These are phyloP conservation scores for Fragosphaeria purpurea DNA, from an alignment of 2,329 filamentous ascomycete genomes.

Conservation along the genomic window DNA sequence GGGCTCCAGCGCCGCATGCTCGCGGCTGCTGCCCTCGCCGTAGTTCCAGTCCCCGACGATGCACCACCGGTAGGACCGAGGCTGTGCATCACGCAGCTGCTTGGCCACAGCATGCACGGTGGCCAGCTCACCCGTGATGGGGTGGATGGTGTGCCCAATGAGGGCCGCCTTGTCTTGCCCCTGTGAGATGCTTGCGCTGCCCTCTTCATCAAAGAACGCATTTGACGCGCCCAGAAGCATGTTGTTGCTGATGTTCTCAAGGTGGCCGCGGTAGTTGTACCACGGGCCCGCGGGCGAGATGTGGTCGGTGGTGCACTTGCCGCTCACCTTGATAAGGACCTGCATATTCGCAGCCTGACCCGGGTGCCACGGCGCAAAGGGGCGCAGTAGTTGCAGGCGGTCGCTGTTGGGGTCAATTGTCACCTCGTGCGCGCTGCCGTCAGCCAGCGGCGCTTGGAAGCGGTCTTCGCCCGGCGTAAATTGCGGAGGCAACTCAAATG, in stretches of 20 bases:
- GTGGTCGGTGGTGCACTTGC: constrained; percentile 94
- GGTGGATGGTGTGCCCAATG: constrained; percentile 48
- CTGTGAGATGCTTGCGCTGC: too few relatives aligned
- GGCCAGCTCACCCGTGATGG: too few relatives aligned
- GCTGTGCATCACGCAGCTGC: too few relatives aligned
- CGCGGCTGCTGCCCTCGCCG: constrained; percentile 91
- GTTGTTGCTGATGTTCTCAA: constrained; percentile 99
- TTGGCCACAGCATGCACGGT: too few relatives aligned
- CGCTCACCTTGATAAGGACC: constrained; percentile 90
- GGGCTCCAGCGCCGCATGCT: constrained; percentile 96
- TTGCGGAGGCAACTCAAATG: too few relatives aligned
- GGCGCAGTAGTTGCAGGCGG: constrained; percentile 82
- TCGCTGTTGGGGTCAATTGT: constrained; percentile 76
- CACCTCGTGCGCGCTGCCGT: constrained; percentile 63
- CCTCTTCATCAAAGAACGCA: too few relatives aligned
- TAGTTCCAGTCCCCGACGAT: constrained; percentile 89
- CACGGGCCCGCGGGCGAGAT: constrained; percentile 94
- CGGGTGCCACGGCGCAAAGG: constrained; percentile 82
- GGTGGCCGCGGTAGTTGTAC: constrained; percentile 96
- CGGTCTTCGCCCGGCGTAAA: constrained; percentile 65
- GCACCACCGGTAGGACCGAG: too few relatives aligned
- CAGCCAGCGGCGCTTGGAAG: constrained; percentile 85
- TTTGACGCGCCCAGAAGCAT: constrained; percentile 78
- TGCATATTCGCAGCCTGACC: constrained; percentile 77
- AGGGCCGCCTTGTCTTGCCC: too few relatives aligned